Conservation (phyloP, 2,329 filamentous ascomycete species). For the Mariannaea sp. region DNA sequence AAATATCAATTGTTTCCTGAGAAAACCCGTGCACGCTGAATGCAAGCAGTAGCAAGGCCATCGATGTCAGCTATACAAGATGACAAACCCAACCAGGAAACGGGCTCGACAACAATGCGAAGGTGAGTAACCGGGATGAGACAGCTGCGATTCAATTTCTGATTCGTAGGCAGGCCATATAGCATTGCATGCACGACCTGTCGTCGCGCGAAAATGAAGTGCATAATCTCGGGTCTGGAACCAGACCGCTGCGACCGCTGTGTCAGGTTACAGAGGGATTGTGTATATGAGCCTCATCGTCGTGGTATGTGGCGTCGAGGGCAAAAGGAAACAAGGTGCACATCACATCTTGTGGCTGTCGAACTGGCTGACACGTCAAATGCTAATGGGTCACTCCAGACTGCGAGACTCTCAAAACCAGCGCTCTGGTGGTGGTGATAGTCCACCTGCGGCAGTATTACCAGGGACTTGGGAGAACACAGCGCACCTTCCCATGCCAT, state of each 20-base stretch:
- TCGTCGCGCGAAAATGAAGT: constrained; percentile 1
- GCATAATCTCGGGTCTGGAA: neutral
- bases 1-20: too few relatives aligned
- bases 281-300: neutral
- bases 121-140: neutral
- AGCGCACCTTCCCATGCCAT: too few relatives aligned
- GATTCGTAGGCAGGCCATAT: neutral
- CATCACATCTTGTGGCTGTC: too few relatives aligned
- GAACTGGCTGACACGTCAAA: too few relatives aligned
- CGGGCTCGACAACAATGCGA: neutral
- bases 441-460: neutral
- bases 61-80: neutral
- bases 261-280: neutral
- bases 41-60: too few relatives aligned
- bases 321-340: neutral
- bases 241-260: neutral
- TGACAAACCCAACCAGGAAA: neutral
- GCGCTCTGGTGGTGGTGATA: neutral
- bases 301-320: neutral
- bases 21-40: too few relatives aligned
- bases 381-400: too few relatives aligned
- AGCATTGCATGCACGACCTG: neutral
- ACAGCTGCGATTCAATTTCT: neutral
- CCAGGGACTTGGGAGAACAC: neutral
- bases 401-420: neutral